Conservation (phyloP, 352 stramenopile genomes). For the Plasmopara halstedii region DNA sequence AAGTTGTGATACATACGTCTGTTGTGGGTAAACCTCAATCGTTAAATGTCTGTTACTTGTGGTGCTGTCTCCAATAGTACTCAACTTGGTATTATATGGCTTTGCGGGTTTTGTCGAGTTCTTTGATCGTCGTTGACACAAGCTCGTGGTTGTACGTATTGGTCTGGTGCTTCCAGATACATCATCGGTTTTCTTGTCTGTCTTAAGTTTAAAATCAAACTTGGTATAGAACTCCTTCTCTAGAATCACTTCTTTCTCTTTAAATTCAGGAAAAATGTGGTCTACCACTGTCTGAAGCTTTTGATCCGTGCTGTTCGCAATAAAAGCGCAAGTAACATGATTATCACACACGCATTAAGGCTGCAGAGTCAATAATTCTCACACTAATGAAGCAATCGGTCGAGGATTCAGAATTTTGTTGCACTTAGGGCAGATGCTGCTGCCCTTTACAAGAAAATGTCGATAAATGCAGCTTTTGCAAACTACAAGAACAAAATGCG, state of each 20-base stretch:
- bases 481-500: slow-evolving; percentile 25
- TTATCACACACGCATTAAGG: neutral
- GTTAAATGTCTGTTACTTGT: slow-evolving; percentile 17
- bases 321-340: neutral
- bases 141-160: slow-evolving; percentile 3
- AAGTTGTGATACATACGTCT: slow-evolving; percentile 18
- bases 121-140: slow-evolving; percentile 6
- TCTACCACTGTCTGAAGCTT: slow-evolving; percentile 69
- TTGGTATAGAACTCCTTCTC: slow-evolving; percentile 58
- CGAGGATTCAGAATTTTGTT: slow-evolving; percentile 41
- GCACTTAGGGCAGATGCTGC: slow-evolving; percentile 53
- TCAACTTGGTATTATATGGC: neutral
- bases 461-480: slow-evolving; percentile 84
- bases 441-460: slow-evolving; percentile 59
- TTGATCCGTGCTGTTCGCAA: slow-evolving; percentile 48
- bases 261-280: slow-evolving; percentile 62
- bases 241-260: slow-evolving; percentile 33
- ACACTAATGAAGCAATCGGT: slow-evolving; percentile 62
- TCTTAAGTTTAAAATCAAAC: slow-evolving; percentile 48
- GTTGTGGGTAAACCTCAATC: slow-evolving; percentile 37
- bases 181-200: slow-evolving; percentile 7
- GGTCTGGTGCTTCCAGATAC: slow-evolving; percentile 3
- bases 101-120: slow-evolving; percentile 5
- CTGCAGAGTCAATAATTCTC: slow-evolving; percentile 1
- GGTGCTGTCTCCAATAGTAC: neutral